These are phyloP conservation scores for Kwoniella mangroviensis DNA, from an alignment of 768 basidiomycete genomes.

Conservation along the genomic window DNA sequence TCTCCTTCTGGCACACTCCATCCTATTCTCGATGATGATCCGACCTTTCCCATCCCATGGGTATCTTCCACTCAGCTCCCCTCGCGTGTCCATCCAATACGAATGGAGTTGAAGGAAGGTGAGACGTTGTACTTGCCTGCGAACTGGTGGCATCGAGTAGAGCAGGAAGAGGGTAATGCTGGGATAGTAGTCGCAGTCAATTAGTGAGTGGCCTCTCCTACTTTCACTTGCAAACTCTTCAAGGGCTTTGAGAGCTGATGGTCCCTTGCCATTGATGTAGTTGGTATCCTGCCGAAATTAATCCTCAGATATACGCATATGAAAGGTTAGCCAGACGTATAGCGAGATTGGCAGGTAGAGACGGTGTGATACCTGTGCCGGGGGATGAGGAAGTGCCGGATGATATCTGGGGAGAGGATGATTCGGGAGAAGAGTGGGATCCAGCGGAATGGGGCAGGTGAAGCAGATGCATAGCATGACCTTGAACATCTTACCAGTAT, in stretches of 20 bases:
- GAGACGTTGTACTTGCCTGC: conserved; percentile 88
- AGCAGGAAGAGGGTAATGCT: conserved; percentile 61
- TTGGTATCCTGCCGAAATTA: conserved; percentile 45
- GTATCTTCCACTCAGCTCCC: conserved; percentile 61
- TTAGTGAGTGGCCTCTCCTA: conserved; percentile 44
- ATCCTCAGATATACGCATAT: conserved; percentile 41
- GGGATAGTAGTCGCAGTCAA: conserved; percentile 56
- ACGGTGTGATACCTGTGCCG: conserved; percentile 41
- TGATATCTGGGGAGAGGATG: conserved; percentile 27
- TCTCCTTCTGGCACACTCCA: conserved; percentile 14
- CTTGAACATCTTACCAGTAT: no score
- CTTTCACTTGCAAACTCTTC: no score
- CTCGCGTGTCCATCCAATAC: conserved; percentile 67
- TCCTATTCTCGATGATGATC: conserved; percentile 22
- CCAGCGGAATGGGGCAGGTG: conserved; percentile 42
- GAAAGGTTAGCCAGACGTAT: conserved; percentile 36
- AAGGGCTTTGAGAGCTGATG: not conserved
- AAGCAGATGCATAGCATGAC: not conserved
- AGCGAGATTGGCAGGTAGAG: conserved; percentile 34
- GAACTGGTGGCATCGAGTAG: conserved; percentile 92
- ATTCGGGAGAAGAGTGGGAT: conserved; percentile 38
- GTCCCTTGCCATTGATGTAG: conserved; percentile 17
- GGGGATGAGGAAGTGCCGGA: conserved; percentile 27
- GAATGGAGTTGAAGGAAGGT: conserved; percentile 70
- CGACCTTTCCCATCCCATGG: conserved; percentile 69